Evolutionary conservation across 139 green algal genomes (phyloP).

Genomic region (Chlorella sp.): DNA sequence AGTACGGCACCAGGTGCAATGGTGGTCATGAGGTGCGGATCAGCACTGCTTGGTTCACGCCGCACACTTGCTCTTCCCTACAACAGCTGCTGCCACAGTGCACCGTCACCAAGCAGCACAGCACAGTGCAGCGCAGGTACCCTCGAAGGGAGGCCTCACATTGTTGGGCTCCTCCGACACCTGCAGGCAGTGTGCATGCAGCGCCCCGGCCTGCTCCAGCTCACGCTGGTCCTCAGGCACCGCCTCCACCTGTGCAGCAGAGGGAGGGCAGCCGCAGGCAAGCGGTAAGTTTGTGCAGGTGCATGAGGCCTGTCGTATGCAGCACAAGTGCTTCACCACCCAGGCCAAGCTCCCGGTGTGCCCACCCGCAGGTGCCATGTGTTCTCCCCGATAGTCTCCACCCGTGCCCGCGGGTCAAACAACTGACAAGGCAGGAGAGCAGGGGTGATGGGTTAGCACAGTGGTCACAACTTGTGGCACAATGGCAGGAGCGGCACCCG

Average conservation of each 20-base stretch:
- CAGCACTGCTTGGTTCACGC: too few species aligned
- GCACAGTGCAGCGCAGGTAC: background rate
- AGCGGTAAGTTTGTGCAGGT: too few species aligned
- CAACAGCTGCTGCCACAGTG: too few species aligned
- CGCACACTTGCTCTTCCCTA: too few species aligned
- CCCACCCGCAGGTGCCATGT: slow-evolving; percentile 70
- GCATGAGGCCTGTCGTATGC: too few species aligned
- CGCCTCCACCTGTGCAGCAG: slow-evolving; percentile 56
- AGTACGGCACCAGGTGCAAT: background rate
- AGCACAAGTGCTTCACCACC: too few species aligned
- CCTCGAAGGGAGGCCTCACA: background rate
- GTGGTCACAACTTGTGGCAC: too few species aligned
- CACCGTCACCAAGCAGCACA: too few species aligned
- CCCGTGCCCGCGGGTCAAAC: slow-evolving; percentile 57
- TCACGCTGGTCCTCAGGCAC: slow-evolving; percentile 77
- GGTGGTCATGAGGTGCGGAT: too few species aligned
- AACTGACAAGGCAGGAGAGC: slow-evolving; percentile 27
- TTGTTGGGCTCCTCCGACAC: slow-evolving; percentile 34
- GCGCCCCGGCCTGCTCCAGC: slow-evolving; percentile 4
- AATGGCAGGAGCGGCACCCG: too few species aligned
- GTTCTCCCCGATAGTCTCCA: slow-evolving; percentile 72
- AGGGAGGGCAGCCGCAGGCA: too few species aligned
- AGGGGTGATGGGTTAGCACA: background rate
- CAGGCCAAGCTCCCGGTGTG: too few species aligned
- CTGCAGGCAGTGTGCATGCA: slow-evolving; percentile 49